A percentile compares a stretch with the other conserved stretches of the same genome.
Conservation (phyloP, 2,329 filamentous ascomycete genomes). For the Calonectria montana region DNA sequence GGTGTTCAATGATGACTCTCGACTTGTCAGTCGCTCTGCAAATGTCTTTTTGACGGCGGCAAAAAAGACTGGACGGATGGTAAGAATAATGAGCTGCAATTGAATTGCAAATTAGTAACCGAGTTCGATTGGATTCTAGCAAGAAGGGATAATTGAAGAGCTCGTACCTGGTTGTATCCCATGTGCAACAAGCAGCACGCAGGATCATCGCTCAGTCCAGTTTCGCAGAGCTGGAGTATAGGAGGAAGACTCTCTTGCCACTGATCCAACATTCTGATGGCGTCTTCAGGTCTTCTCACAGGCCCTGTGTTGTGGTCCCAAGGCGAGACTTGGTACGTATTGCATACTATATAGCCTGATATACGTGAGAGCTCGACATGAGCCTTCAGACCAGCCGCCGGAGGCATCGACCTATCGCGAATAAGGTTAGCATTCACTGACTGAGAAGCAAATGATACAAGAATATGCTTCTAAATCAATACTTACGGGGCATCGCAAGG, state of each 20-base stretch:
- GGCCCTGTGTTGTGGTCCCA: conserved; percentile 40
- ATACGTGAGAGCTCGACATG: conserved; percentile 61
- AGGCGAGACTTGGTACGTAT: conserved; percentile 56
- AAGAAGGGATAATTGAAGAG: neutral
- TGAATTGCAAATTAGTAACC: neutral
- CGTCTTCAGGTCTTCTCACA: conserved; percentile 50
- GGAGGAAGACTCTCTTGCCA: conserved; percentile 55
- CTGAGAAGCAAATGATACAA: neutral
- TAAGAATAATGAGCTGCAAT: conserved; percentile 56
- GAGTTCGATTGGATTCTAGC: neutral
- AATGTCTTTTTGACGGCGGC: conserved; percentile 59
- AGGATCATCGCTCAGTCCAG: conserved; percentile 53
- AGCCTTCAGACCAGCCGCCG: conserved; percentile 56
- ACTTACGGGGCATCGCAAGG: conserved; percentile 56
- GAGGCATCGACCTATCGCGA: conserved; percentile 53
- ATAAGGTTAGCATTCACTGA: neutral
- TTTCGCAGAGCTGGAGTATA: conserved; percentile 50
- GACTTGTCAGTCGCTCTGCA: conserved; percentile 52
- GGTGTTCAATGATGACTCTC: conserved; percentile 36
- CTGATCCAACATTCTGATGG: conserved; percentile 54
- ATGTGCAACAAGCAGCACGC: conserved; percentile 60
- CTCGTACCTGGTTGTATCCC: conserved; percentile 55
- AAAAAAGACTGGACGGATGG: conserved; percentile 61
- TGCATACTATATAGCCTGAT: conserved; percentile 60
- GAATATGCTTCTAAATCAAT: neutral